Percentiles rank a stretch among this genome's conserved stretches.
These are phyloP conservation scores for Myochromella boudieri DNA, from an alignment of 768 basidiomycete species.

Conservation along the genomic window DNA sequence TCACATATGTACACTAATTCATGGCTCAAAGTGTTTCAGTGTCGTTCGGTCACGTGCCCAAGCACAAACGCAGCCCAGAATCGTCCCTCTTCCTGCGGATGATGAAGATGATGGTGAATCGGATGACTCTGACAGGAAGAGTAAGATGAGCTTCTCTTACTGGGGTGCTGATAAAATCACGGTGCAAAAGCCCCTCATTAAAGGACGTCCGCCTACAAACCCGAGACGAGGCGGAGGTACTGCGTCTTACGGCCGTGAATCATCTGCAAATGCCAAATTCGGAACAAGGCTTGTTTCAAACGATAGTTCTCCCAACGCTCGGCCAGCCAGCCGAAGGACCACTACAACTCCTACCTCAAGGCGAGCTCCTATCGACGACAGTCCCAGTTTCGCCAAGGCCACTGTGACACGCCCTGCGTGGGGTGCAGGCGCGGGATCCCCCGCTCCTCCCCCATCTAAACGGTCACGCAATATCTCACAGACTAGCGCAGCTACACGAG, in stretches of 20 bases:
- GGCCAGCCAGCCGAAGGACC: conserved; percentile 67
- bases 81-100: conserved; percentile 69
- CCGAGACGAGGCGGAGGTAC: conserved; percentile 42
- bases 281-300: conserved; percentile 76
- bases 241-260: conserved; percentile 73
- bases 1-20: conserved; percentile 9
- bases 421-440: conserved; percentile 61
- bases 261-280: conserved; percentile 91
- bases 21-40: conserved; percentile 34
- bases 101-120: conserved; percentile 61
- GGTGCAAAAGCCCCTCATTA: conserved; percentile 74
- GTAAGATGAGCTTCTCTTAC: conserved; percentile 93
- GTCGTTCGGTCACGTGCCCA: conserved; percentile 71
- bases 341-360: conserved; percentile 42
- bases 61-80: conserved; percentile 58
- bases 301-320: conserved; percentile 45
- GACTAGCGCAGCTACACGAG: conserved; percentile 58
- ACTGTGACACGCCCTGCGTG: conserved; percentile 77
- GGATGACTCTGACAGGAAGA: conserved; percentile 85
- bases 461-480: conserved; percentile 74
- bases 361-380: conserved; percentile 60
- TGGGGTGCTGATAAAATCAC: conserved; percentile 93
- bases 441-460: conserved; percentile 42
- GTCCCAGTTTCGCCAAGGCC: conserved; percentile 61
- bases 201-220: conserved; percentile 39